Percentiles rank a stretch among this genome's conserved stretches.
Conservation (phyloP, 139 green algal species). For the Spirogloea muscicola region DNA sequence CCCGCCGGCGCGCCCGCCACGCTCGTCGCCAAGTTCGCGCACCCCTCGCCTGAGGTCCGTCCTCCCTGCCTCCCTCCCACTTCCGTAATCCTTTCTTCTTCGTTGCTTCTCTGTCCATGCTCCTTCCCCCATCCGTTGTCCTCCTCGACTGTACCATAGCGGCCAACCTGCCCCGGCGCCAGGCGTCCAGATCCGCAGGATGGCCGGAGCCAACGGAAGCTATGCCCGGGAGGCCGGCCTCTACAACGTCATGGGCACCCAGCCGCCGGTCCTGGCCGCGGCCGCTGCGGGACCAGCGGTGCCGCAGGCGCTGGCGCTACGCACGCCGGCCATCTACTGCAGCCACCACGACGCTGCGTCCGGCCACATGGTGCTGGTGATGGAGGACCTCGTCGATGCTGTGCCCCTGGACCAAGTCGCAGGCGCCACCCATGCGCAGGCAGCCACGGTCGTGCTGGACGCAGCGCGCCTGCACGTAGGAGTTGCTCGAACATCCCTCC, state of each 20-base stretch:
- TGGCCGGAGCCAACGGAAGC: slow-evolving; percentile 9
- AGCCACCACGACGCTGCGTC: neutral
- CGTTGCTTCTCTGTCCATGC: too few species aligned
- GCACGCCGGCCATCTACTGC: slow-evolving; percentile 12
- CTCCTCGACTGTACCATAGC: too few species aligned
- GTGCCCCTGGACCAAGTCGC: slow-evolving; percentile 2
- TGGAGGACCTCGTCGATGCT: neutral
- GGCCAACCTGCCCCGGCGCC: too few species aligned
- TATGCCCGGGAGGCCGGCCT: slow-evolving; percentile 6
- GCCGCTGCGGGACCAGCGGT: neutral
- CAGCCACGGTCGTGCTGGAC: slow-evolving; percentile 9
- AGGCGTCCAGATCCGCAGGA: neutral
- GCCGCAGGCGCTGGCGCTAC: neutral
- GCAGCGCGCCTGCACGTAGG: neutral
- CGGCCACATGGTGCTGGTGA: slow-evolving; percentile 1
- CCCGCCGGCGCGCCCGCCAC: neutral
- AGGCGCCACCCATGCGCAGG: neutral
- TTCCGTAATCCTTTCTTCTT: too few species aligned
- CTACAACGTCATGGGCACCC: slow-evolving; percentile 6
- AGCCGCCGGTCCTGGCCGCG: too few species aligned
- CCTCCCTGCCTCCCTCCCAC: too few species aligned
- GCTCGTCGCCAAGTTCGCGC: slow-evolving; percentile 2
- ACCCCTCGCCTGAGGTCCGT: neutral
- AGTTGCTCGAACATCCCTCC: too few species aligned
- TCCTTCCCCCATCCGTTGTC: too few species aligned